A percentile compares a stretch with the other conserved stretches of the same genome.
These are phyloP conservation scores for Bullera alba DNA, from an alignment of 768 basidiomycete genomes.

Conservation along the genomic window DNA sequence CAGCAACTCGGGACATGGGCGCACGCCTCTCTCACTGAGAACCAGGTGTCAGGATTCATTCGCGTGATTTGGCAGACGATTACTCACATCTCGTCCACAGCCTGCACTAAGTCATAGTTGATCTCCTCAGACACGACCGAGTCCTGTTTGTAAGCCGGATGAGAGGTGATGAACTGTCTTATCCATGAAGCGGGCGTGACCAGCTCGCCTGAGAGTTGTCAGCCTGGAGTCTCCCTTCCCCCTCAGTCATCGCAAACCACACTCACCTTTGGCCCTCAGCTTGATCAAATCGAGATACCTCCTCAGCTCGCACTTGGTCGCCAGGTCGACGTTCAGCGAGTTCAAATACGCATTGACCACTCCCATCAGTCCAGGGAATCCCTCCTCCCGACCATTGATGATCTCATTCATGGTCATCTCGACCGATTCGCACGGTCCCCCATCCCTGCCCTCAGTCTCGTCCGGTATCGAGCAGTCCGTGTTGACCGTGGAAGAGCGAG, in stretches of 20 bases:
- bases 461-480: constrained; percentile 20
- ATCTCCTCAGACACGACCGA: constrained; percentile 87
- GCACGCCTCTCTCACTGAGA: constrained; percentile 39
- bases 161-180: constrained; percentile 78
- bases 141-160: constrained; percentile 85
- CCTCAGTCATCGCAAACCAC: background rate
- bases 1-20: constrained; percentile 38
- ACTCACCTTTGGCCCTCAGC: constrained; percentile 68
- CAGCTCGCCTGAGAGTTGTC: constrained; percentile 56
- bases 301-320: constrained; percentile 58
- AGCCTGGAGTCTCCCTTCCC: constrained; percentile 1
- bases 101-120: constrained; percentile 85
- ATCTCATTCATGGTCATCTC: constrained; percentile 90
- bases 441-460: too few species aligned
- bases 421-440: constrained; percentile 60
- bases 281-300: constrained; percentile 74
- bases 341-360: constrained; percentile 78
- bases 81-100: constrained; percentile 84
- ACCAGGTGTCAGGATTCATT: background rate
- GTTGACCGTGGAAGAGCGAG: constrained; percentile 9
- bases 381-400: constrained; percentile 76
- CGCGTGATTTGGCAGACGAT: background rate
- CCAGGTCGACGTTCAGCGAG: constrained; percentile 67
- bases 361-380: constrained; percentile 72
- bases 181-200: constrained; percentile 89